phyloP scores from a whole-genome alignment of 2,329 filamentous ascomycete species.

The Aaosphaeria pasadenensis region DNA sequence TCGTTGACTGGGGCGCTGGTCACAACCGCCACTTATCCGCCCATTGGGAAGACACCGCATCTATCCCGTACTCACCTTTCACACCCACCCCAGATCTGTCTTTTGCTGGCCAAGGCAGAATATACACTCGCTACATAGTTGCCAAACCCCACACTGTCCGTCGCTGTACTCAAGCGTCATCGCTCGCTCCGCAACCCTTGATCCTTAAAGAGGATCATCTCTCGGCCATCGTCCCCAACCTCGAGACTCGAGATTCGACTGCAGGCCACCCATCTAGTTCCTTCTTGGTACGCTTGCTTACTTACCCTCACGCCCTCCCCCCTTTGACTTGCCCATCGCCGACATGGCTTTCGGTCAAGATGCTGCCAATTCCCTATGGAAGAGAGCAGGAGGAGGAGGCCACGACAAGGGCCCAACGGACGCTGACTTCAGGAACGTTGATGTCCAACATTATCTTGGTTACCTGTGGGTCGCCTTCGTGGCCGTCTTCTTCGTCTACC shows the following conservation, averaged over 20 bases:
- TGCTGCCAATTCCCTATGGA: conserved; percentile 1
- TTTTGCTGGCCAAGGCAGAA: conserved; percentile 38
- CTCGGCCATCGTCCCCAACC: conserved; percentile 12
- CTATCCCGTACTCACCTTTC: conserved; percentile 6
- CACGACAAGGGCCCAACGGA: conserved; percentile 15
- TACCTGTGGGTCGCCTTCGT: conserved; percentile 60
- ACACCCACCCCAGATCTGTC: conserved; percentile 25
- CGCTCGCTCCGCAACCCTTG: conserved; percentile 6
- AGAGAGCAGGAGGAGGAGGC: conserved; percentile 6
- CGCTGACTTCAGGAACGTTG: conserved; percentile 28
- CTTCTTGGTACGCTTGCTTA: conserved; percentile 10
- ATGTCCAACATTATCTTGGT: conserved; percentile 36
- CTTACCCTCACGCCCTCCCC: conserved; percentile 11
- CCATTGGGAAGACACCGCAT: conserved; percentile 10
- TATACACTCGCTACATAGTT: conserved; percentile 29
- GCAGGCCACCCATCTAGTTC: conserved; percentile 7
- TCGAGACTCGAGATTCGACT: not conserved
- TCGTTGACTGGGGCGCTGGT: conserved; percentile 18
- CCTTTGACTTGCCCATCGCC: conserved; percentile 5
- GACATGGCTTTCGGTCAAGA: conserved; percentile 23
- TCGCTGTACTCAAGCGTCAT: conserved; percentile 3
- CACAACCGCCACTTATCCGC: conserved; percentile 21
- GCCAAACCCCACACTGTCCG: conserved; percentile 12
- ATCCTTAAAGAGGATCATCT: conserved; percentile 17
- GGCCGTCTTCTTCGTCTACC: conserved; percentile 64